Evolutionary conservation across 352 stramenopile genomes (phyloP).

Genomic region (Phytophthora multivora): DNA sequence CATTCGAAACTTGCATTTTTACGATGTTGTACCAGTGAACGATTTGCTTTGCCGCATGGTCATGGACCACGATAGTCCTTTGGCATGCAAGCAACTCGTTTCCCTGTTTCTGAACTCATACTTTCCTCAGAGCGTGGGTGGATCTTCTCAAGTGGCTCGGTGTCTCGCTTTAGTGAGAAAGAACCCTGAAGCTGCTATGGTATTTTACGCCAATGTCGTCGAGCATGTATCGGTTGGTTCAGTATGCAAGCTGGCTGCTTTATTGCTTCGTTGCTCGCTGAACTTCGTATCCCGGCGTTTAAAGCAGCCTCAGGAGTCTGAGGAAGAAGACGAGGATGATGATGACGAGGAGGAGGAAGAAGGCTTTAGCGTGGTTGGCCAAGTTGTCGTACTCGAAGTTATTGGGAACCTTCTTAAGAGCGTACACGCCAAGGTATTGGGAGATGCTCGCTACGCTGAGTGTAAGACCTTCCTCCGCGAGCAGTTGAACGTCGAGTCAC

Average conservation of each 20-base stretch:
- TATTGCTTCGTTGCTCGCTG: slow-evolving; percentile 76
- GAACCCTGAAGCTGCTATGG: slow-evolving; percentile 77
- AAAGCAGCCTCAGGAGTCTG: slow-evolving; percentile 41
- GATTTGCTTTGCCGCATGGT: slow-evolving; percentile 78
- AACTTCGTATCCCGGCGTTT: slow-evolving; percentile 79
- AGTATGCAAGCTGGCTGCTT: slow-evolving; percentile 79
- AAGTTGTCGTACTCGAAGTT: slow-evolving; percentile 79
- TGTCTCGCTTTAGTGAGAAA: slow-evolving; percentile 83
- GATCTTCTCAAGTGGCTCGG: slow-evolving; percentile 81
- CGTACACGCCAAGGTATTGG: slow-evolving; percentile 71
- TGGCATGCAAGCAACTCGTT: slow-evolving; percentile 78
- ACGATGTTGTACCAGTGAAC: slow-evolving; percentile 83
- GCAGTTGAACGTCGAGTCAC: slow-evolving; percentile 63
- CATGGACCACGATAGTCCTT: slow-evolving; percentile 55
- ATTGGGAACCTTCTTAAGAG: slow-evolving; percentile 77
- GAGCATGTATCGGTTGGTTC: slow-evolving; percentile 79
- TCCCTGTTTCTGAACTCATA: slow-evolving; percentile 89
- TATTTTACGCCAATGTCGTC: slow-evolving; percentile 83
- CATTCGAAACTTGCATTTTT: slow-evolving; percentile 88
- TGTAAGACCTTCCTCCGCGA: slow-evolving; percentile 77
- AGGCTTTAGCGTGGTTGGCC: slow-evolving; percentile 67
- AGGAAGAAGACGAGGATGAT: slow-evolving; percentile 59
- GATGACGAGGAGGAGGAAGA: slow-evolving; percentile 70
- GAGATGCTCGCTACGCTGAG: slow-evolving; percentile 68
- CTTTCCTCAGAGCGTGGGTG: slow-evolving; percentile 82